Evolutionary conservation across 441 rosid species (phyloP).

Genomic region (Adansonia grandidieri): DNA sequence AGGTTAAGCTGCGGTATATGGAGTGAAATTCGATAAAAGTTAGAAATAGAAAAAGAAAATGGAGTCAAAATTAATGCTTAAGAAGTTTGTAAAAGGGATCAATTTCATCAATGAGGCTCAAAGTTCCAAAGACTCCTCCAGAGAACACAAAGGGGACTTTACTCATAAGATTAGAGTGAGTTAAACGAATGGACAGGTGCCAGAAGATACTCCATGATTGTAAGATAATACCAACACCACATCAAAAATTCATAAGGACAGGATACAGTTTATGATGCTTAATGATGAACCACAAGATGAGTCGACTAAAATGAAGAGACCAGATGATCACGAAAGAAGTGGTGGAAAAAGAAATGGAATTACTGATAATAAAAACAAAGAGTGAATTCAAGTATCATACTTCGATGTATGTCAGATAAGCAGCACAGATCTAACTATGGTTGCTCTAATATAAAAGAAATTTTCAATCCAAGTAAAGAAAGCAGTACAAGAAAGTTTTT

Average conservation of each 20-base stretch:
- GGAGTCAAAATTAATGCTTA: neutral
- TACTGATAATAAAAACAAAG: neutral
- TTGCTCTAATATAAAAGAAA: neutral
- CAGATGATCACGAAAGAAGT: neutral
- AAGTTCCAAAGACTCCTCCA: neutral
- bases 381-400: neutral
- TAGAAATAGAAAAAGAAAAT: neutral
- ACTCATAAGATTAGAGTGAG: neutral
- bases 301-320: slow-evolving; percentile 7
- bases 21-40: neutral
- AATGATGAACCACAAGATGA: neutral
- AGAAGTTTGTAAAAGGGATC: neutral
- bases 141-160: neutral
- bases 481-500: neutral
- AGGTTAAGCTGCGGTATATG: neutral
- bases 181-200: neutral
- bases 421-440: neutral
- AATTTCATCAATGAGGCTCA: neutral
- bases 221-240: neutral
- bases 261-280: neutral
- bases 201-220: neutral
- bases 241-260: neutral
- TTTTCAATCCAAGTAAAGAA: neutral
- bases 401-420: neutral
- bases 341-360: slow-evolving; percentile 12